Evolutionary conservation across 176 grass and related monocot species (phyloP).

Genomic region (Thinopyrum elongatum): DNA sequence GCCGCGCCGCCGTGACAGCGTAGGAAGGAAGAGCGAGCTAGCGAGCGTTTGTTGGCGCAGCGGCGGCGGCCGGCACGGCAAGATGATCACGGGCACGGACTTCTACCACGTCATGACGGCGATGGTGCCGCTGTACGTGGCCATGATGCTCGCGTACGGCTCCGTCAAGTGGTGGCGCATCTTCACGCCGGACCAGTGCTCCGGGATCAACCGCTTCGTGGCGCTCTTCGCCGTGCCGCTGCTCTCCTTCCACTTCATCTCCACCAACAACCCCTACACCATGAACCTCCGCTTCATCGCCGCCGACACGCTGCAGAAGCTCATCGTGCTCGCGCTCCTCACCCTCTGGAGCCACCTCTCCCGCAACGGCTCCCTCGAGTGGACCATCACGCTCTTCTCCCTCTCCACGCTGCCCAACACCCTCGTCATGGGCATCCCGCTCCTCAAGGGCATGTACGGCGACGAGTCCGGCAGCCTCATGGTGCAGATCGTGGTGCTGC

Average conservation of each 20-base stretch:
- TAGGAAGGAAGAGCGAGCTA: not conserved
- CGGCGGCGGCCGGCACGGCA: slow-evolving; percentile 6
- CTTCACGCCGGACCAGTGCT: slow-evolving; percentile 98
- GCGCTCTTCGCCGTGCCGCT: slow-evolving; percentile 97
- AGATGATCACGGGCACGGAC: slow-evolving; percentile 78
- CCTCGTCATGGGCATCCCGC: slow-evolving; percentile 96
- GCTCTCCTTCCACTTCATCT: slow-evolving; percentile 99
- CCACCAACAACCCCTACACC: slow-evolving; percentile 83
- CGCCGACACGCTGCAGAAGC: slow-evolving; percentile 96
- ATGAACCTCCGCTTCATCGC: slow-evolving; percentile 99
- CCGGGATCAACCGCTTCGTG: slow-evolving; percentile 98
- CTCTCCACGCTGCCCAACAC: slow-evolving; percentile 98
- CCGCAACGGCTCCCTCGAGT: slow-evolving; percentile 73
- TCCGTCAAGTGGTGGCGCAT: slow-evolving; percentile 99
- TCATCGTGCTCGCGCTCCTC: slow-evolving; percentile 83
- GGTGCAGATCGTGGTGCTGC: slow-evolving; percentile 97
- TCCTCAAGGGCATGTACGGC: slow-evolving; percentile 99
- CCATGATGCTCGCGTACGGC: slow-evolving; percentile 97
- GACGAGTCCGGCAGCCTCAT: slow-evolving; percentile 77
- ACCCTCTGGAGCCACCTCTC: slow-evolving; percentile 68
- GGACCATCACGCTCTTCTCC: slow-evolving; percentile 99
- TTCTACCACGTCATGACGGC: slow-evolving; percentile 99
- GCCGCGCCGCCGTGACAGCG: not conserved
- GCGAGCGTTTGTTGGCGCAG: not conserved
- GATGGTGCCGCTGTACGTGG: slow-evolving; percentile 97